Evolutionary conservation across 768 basidiomycete genomes (phyloP).

Genomic region (Rhizopogon roseolus): DNA sequence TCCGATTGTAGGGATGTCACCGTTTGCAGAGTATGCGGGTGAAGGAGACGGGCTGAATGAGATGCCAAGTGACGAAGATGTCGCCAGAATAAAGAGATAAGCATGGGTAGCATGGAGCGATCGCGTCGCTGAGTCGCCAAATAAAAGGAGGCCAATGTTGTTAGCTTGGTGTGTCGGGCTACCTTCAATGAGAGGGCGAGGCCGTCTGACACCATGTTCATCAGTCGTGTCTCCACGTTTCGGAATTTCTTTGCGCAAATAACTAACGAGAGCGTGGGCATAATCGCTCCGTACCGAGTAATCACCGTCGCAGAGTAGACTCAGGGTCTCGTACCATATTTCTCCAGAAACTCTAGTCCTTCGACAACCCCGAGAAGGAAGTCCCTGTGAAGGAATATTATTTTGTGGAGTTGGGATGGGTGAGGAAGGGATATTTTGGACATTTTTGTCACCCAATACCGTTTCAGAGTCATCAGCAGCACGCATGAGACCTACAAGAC

Average conservation of each 20-base stretch:
- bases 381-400: constrained; percentile 22
- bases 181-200: constrained; percentile 43
- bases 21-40: constrained; percentile 34
- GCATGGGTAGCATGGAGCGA: constrained; percentile 81
- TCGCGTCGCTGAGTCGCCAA: constrained; percentile 58
- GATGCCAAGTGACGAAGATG: constrained; percentile 58
- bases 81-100: constrained; percentile 74
- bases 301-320: constrained; percentile 75
- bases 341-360: constrained; percentile 72
- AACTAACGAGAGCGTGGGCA: constrained; percentile 65
- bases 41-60: constrained; percentile 33
- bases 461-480: constrained; percentile 46
- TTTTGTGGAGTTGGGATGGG: constrained; percentile 21
- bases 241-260: constrained; percentile 72
- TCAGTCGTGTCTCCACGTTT: constrained; percentile 50
- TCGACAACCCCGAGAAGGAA: constrained; percentile 39
- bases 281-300: constrained; percentile 79
- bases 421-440: constrained; percentile 12
- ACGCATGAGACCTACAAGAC: constrained; percentile 64
- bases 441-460: constrained; percentile 20
- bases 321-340: constrained; percentile 88
- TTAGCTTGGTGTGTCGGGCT: constrained; percentile 40
- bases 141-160: constrained; percentile 43
- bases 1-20: constrained; percentile 23
- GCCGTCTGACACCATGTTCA: constrained; percentile 41